Percentiles rank a stretch among this genome's conserved stretches.
phyloP scores from a whole-genome alignment of 305 asterid species.

The Fraxinus baroniana region DNA sequence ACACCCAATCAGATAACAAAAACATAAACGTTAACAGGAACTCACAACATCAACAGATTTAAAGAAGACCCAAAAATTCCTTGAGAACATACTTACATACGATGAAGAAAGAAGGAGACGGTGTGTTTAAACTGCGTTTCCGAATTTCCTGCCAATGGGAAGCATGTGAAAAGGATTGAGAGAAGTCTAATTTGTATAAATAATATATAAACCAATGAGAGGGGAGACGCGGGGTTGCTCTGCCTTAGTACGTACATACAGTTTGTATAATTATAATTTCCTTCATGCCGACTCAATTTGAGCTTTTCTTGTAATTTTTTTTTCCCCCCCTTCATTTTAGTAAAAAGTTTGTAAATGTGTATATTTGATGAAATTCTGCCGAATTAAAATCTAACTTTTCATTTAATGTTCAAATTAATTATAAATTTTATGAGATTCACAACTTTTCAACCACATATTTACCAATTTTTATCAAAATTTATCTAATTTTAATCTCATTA shows the following conservation, averaged over 20 bases:
- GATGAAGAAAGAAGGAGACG: constrained; percentile 24
- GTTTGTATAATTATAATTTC: background rate
- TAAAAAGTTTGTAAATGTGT: background rate
- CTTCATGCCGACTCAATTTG: background rate
- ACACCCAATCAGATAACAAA: constrained; percentile 23
- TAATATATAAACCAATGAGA: background rate
- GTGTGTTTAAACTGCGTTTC: constrained; percentile 31
- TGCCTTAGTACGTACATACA: background rate
- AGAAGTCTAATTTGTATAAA: constrained; percentile 14
- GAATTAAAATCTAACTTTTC: no score
- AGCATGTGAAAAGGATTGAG: background rate
- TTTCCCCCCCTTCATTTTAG: background rate
- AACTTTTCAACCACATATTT: background rate
- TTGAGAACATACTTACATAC: constrained; percentile 12
- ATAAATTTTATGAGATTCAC: no score
- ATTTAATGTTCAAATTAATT: no score
- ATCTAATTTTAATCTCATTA: no score
- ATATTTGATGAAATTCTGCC: background rate
- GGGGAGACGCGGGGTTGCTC: constrained; percentile 19
- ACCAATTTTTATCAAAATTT: background rate
- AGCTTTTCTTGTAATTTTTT: background rate
- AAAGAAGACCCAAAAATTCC: background rate
- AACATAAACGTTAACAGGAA: constrained; percentile 6
- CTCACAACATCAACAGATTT: constrained; percentile 22
- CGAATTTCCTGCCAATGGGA: constrained; percentile 28